Evolutionary conservation across 805 yeast species (phyloP), one percentile per base, ranked within the genome.

Genomic region (Candida namnaoensis): DNA sequence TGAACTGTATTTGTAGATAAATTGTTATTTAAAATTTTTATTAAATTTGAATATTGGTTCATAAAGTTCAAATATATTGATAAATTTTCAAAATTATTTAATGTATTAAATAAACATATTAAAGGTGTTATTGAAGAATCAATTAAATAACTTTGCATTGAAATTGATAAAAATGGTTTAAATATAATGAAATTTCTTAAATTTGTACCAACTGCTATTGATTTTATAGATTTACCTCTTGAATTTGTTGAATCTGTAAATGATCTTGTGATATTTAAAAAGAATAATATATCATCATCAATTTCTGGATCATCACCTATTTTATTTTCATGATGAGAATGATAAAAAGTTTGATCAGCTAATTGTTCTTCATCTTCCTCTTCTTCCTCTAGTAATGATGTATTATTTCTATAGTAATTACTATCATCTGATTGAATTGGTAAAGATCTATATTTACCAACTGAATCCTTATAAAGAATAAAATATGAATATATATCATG

Each of bases 161-260:
- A 67, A 32, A 76, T 67, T 37, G 75, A 56, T 35, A 82, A 53
- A 41, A 80, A 50, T 7, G 86, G 87, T 51, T 74, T 76, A 60
- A 80, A 78, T 34, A 72, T 69, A 43, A 71, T 71, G 55, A 78
- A 77, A 52, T 66, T 76, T 32, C 69, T 58, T 40, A 76, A 58
- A 12, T 67, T 62, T 3, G 88, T 78, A 1, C 81, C 71, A 9
- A 82, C 59, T 6, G 82, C 74, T 42, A 82, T 62, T 3, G 85
- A 65, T 51, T 74, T 76, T 43, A 82, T 78, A 14, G 63, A 61
- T 3, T 79, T 74, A 1, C 88, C 88, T 50, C 90, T 65, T 41
- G 66, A 66, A 41, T 70, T 70, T 13, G 56, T 51, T 7, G 52
- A 41, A 34, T 67, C 68, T 43, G 64, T 65, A 40, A 68, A 61